A percentile compares a stretch with the other conserved stretches of the same genome.
Evolutionary conservation across 345 rosid species (phyloP).

Genomic region (Acer negundo): DNA sequence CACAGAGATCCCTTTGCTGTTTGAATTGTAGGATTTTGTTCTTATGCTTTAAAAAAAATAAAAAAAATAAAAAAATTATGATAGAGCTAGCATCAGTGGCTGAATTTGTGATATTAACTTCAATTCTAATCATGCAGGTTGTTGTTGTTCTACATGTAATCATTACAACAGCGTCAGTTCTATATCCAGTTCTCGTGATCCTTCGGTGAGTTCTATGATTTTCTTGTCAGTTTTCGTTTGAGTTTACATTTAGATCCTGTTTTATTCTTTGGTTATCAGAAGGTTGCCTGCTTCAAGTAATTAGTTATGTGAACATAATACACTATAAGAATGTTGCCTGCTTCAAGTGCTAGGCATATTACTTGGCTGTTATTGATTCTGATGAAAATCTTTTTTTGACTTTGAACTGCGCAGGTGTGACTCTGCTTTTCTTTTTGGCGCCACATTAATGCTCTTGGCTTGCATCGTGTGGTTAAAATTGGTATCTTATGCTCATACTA

Average conservation of each 20-base stretch:
- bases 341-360: neutral
- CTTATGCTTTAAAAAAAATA: neutral
- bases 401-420: constrained; percentile 68
- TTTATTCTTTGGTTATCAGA: neutral
- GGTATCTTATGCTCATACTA: constrained; percentile 95
- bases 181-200: constrained; percentile 83
- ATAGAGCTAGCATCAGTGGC: neutral
- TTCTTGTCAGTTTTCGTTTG: neutral
- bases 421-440: constrained; percentile 86
- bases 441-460: constrained; percentile 86
- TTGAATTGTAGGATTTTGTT: neutral
- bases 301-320: neutral
- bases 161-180: constrained; percentile 63
- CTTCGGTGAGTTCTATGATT: constrained; percentile 57
- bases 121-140: constrained; percentile 47
- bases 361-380: neutral
- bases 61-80: neutral
- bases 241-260: neutral
- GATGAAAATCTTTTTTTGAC: constrained; percentile 5
- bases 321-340: neutral
- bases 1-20: neutral
- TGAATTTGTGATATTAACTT: constrained; percentile 18
- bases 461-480: constrained; percentile 96
- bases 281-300: neutral
- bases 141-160: constrained; percentile 61